Conservation (phyloP, 345 rosid species). For the Cardamine chenopodiifolia region DNA sequence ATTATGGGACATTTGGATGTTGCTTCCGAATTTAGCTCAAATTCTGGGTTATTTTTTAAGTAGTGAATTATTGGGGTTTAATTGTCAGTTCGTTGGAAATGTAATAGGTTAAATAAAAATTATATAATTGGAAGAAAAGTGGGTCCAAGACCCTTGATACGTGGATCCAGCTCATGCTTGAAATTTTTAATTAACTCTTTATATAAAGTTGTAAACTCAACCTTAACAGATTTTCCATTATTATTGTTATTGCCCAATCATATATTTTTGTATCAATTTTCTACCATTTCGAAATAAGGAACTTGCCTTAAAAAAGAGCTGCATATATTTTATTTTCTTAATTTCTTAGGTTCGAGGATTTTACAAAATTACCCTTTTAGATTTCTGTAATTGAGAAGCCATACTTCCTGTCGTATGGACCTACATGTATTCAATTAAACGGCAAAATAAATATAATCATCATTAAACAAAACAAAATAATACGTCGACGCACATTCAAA, state of each 20-base stretch:
- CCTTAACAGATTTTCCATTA: constrained; percentile 21
- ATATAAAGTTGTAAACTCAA: constrained; percentile 29
- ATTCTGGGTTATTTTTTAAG: neutral
- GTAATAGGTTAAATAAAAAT: neutral
- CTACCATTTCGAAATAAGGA: neutral
- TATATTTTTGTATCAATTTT: neutral
- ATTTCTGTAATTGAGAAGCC: constrained; percentile 21
- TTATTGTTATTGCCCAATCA: constrained; percentile 9
- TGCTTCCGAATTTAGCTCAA: neutral
- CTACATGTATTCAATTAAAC: constrained; percentile 34
- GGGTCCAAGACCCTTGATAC: constrained; percentile 59
- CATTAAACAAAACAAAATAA: constrained; percentile 43
- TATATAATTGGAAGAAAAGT: constrained; percentile 41
- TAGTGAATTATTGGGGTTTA: constrained; percentile 9
- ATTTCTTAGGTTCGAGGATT: neutral
- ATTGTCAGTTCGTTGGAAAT: neutral
- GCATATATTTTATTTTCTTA: neutral
- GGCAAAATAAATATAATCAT: constrained; percentile 17
- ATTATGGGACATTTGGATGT: neutral
- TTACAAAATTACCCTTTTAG: constrained; percentile 5
- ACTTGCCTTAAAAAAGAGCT: constrained; percentile 1
- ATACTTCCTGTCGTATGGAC: constrained; percentile 30
- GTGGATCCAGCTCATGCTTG: constrained; percentile 90
- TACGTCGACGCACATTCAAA: constrained; percentile 43
- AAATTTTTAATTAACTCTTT: constrained; percentile 49